Conservation (phyloP, 2,329 filamentous ascomycete species). For the Diplodia sapinea region DNA sequence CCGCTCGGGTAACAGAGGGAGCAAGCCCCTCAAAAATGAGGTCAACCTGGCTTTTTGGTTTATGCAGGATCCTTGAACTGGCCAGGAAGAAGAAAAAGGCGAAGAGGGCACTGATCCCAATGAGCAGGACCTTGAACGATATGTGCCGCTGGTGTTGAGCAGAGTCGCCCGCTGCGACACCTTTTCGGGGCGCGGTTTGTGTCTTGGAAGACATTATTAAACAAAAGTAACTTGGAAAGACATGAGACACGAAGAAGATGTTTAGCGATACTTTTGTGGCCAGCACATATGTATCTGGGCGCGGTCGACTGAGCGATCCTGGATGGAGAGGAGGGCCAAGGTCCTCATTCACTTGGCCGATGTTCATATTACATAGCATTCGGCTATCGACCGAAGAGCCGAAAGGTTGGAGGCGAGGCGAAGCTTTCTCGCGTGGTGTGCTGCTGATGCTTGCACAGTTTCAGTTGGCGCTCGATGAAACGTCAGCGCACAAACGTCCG, state of each 20-base stretch:
- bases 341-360: background rate
- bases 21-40: conserved; percentile 5
- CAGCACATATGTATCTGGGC: conserved; percentile 24
- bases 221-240: background rate
- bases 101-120: conserved; percentile 5
- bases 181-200: background rate
- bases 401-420: background rate
- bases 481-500: background rate
- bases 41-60: conserved; percentile 8
- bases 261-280: conserved; percentile 16
- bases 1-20: conserved; percentile 13
- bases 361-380: conserved; percentile 1
- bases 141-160: background rate
- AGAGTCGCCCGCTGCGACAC: background rate
- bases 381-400: background rate
- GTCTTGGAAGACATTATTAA: conserved; percentile 23
- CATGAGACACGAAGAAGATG: background rate
- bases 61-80: background rate
- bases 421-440: background rate
- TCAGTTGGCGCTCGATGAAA: conserved; percentile 15
- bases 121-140: background rate
- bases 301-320: background rate
- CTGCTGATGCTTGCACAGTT: conserved; percentile 9
- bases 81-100: conserved; percentile 1
- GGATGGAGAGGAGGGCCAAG: background rate